Evolutionary conservation across 2,329 filamentous ascomycete species (phyloP), one percentile per base, ranked within the genome.

Genomic region (Xenoacremonium recifei): DNA sequence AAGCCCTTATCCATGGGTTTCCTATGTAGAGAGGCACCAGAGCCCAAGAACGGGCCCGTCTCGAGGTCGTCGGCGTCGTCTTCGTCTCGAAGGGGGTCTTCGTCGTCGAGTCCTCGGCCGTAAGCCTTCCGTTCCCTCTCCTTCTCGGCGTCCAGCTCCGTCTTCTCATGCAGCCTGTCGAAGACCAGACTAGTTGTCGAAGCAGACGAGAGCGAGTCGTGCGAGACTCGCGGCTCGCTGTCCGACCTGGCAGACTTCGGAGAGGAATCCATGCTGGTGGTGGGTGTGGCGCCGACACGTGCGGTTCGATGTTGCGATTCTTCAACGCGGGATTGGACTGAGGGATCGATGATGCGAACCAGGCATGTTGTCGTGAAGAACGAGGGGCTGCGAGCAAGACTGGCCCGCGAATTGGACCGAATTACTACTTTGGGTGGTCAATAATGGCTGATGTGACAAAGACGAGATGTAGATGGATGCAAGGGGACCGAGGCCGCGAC

Each of bases 151-250:
- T 59, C 52, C 54, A 67, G 66, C 44, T 69, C 64, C 43, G 52
- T 58, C 62, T 72, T 60, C 60, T 87, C 83, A 55, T 80, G 77
- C 51, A 92, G 76, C 49, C 85, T 81, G 52, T 93, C 87, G 60
- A 93, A 87, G 40, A 93, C 80, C 12, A 93, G 74, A 55, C 88
- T 92, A 4, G 85, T 90, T 10, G 88, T 92, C 23, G 88, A 93
- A n/a, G 82, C 83, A 30, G 85, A 85, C n/a, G 85, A 88, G 34
- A 79, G 64, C 4, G 87, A 89, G 48, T 76, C 77, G 57, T 67
- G 67, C 40, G 79, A 80, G 34, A 44, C 45, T 35, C 61, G 59
- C 30, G 50, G 49, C 31, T 47, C 45, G 47, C 35, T 33, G 13
- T 51, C 48, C 20, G 46, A 19, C 13, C 53, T 39, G 19, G 50